Conservation (phyloP, 2,329 filamentous ascomycete species). For the Ophiostoma himal-ulmi region DNA sequence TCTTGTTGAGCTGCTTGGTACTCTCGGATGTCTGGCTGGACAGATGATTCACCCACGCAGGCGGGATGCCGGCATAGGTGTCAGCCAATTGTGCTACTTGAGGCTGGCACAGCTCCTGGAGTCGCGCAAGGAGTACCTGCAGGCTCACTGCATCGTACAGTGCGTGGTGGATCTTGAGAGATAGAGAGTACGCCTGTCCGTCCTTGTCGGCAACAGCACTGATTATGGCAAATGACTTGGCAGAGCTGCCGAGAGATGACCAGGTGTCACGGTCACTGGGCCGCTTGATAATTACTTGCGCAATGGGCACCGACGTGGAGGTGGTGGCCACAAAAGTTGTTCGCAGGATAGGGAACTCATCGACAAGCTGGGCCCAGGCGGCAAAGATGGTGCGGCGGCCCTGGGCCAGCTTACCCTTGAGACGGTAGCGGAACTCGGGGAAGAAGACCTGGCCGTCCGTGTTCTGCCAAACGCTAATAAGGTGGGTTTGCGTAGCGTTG, state of each 20-base stretch:
- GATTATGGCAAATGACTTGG: constrained; percentile 15
- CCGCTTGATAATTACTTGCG: constrained; percentile 56
- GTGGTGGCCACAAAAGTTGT: constrained; percentile 39
- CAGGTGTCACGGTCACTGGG: not conserved
- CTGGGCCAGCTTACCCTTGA: constrained; percentile 31
- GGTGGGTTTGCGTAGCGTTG: constrained; percentile 72
- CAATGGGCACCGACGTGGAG: constrained; percentile 44
- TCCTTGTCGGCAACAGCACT: not conserved
- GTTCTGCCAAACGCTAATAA: constrained; percentile 70
- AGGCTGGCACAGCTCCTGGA: constrained; percentile 29
- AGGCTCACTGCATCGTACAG: constrained; percentile 84
- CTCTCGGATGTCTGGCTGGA: constrained; percentile 20
- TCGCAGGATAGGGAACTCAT: constrained; percentile 58
- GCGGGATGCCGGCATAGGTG: constrained; percentile 2
- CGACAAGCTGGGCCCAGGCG: constrained; percentile 58
- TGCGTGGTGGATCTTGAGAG: constrained; percentile 71
- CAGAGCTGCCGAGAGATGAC: constrained; percentile 12
- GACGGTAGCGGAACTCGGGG: constrained; percentile 60
- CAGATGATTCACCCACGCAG: constrained; percentile 30
- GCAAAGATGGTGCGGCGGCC: constrained; percentile 38
- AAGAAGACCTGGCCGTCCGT: constrained; percentile 64
- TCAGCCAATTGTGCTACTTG: no score
- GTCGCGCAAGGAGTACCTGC: constrained; percentile 50
- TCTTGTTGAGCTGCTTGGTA: constrained; percentile 20
- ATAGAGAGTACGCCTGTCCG: constrained; percentile 30